Conservation (phyloP, 129 eudicot species). For the Flaveria trinervia region DNA sequence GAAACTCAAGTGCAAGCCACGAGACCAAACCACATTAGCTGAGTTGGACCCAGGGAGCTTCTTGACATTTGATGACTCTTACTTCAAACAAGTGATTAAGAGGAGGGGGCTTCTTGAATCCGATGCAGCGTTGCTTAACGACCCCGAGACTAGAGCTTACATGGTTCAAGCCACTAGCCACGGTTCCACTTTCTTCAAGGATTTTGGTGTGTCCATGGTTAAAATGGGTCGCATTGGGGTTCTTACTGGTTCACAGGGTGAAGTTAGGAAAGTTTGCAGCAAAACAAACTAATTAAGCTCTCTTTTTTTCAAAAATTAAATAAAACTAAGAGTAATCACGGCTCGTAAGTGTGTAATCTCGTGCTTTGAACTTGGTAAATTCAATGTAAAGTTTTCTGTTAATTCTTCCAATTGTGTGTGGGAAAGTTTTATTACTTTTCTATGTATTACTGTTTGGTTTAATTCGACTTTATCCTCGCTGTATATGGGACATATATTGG, state of each 20-base stretch:
- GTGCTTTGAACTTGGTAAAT: too few species aligned
- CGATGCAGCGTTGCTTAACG: slow-evolving; percentile 54
- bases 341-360: not conserved
- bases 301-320: not conserved
- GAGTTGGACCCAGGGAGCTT: slow-evolving; percentile 70
- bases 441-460: not conserved
- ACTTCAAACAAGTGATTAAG: slow-evolving; percentile 39
- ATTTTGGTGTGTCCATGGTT: slow-evolving; percentile 64
- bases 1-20: slow-evolving; percentile 45
- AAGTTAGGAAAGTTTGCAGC: slow-evolving; percentile 59
- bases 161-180: slow-evolving; percentile 37
- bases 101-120: slow-evolving; percentile 59
- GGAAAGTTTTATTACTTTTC: too few species aligned
- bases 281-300: slow-evolving; percentile 39
- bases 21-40: slow-evolving; percentile 46
- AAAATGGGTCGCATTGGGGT: slow-evolving; percentile 70
- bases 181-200: slow-evolving; percentile 52
- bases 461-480: not conserved
- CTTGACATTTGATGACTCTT: slow-evolving; percentile 50
- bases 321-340: not conserved
- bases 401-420: not conserved
- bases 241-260: slow-evolving; percentile 62
- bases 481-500: not conserved
- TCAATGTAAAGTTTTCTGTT: not conserved
- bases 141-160: slow-evolving; percentile 43